Percentiles rank a stretch among this genome's conserved stretches.
These are phyloP conservation scores for Pleurotus tuoliensis DNA, from an alignment of 768 basidiomycete species.

Conservation along the genomic window DNA sequence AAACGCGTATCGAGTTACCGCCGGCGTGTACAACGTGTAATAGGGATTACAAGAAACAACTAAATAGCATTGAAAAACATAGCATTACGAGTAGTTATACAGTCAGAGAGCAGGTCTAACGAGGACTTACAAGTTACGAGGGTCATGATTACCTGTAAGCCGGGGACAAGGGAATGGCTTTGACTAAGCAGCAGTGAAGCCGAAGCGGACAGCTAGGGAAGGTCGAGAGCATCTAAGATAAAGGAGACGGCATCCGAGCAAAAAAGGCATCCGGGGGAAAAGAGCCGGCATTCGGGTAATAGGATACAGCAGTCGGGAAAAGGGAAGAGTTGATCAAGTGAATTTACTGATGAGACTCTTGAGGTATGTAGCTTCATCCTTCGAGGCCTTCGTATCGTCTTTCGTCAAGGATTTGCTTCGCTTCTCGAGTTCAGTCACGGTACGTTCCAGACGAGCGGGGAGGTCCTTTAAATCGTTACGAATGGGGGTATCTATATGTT, in stretches of 20 bases:
- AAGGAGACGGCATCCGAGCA: too few relatives aligned
- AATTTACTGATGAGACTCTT: slow-evolving; percentile 26
- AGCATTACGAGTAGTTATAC: too few relatives aligned
- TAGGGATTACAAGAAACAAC: neutral
- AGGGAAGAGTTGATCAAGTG: neutral
- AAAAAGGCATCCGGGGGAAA: neutral
- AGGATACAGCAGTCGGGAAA: neutral
- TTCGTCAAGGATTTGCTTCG: slow-evolving; percentile 41
- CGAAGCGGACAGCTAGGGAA: too few relatives aligned
- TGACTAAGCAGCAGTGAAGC: too few relatives aligned
- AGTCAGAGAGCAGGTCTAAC: too few relatives aligned
- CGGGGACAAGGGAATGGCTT: too few relatives aligned
- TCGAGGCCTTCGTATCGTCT: slow-evolving; percentile 20
- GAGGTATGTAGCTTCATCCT: slow-evolving; percentile 23
- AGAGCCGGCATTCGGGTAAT: neutral
- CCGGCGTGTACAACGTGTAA: neutral
- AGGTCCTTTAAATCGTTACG: slow-evolving; percentile 38
- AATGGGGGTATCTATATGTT: slow-evolving; percentile 26
- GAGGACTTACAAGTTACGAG: too few relatives aligned
- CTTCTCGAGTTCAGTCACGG: slow-evolving; percentile 51
- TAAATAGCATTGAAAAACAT: too few relatives aligned
- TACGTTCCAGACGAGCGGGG: slow-evolving; percentile 50
- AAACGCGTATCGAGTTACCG: neutral
- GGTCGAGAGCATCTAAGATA: too few relatives aligned
- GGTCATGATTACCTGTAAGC: too few relatives aligned